Evolutionary conservation across 2,329 filamentous ascomycete species (phyloP), one percentile per base, ranked within the genome.

Genomic region (Nothophaeocryptopus gaeumannii): DNA sequence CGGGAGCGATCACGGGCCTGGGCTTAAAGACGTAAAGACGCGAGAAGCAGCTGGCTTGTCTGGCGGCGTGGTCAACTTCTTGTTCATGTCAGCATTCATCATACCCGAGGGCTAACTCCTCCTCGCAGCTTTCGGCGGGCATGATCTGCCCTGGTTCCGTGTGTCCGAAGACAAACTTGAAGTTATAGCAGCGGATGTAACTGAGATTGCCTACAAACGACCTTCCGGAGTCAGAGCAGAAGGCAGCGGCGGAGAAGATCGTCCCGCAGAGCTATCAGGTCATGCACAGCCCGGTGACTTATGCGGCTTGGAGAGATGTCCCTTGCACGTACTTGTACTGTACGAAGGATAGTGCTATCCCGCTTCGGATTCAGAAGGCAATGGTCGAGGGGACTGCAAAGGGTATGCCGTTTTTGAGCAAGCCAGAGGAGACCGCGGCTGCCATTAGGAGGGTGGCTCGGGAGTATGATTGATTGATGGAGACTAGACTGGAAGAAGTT

Each of bases 301-400:
- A 68, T 32, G 66, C 66, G 12, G 70, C 68, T 0, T 75, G 67
- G 63, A 70, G 63, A 45, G 55, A 69, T 37, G 66, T 75, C 16
- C 67, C 70, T 2, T 65, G 59, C 26, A 72, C 70, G 10, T 74
- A 72, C 53, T 54, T 75, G 9, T 43, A 72, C n/a, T 74, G 71
- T 51, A 63, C 67, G 49, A 51, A 63, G 12, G 73, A 75, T 45
- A 58, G 60, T 20, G 71, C 71, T 3, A 67, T 73, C 39, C 67
- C 65, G 14, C 14, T 67, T 13, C 41, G 40, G 5, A 61, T 51
- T 10, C 72, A 75, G 57, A 63, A 70, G 54, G 60, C 56, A 10
- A 70, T 74, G 68, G 62, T 68, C n/a, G 45, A 51, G 26, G 40
- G 16, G 10, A 60, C 36, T 33, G 50, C 56, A 36, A 47, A 46